These are phyloP conservation scores for Sclerospora graminicola DNA, from an alignment of 352 stramenopile species.

Conservation along the genomic window DNA sequence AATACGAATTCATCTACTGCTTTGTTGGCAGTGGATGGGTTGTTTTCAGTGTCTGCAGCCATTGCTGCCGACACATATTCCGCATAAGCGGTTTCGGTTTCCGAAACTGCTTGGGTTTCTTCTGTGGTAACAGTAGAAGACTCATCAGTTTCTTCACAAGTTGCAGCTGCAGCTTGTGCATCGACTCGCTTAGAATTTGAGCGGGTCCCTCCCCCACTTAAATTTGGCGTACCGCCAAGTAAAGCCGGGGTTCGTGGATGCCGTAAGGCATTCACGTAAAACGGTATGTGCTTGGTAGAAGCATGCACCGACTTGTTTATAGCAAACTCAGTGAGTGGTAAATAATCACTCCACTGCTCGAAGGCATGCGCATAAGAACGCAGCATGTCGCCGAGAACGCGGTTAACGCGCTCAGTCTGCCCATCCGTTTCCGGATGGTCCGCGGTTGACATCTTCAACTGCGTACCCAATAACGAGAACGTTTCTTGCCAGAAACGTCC, in stretches of 20 bases:
- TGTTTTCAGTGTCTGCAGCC: too few species aligned
- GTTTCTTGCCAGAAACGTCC: not conserved
- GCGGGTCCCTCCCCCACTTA: not conserved
- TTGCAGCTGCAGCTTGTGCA: not conserved
- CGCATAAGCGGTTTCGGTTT: not conserved
- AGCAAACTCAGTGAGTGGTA: not conserved
- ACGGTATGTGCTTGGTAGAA: not conserved
- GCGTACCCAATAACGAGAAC: not conserved
- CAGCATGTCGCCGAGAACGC: not conserved
- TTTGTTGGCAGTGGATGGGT: not conserved
- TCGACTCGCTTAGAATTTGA: not conserved
- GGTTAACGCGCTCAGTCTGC: not conserved
- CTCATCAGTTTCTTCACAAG: not conserved
- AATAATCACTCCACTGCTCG: not conserved
- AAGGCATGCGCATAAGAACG: not conserved
- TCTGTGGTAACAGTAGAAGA: not conserved
- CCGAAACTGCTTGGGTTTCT: not conserved
- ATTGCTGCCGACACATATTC: too few species aligned
- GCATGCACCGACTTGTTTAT: not conserved
- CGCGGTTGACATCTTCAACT: constrained; percentile 1
- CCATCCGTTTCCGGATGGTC: constrained; percentile 1
- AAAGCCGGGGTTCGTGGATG: not conserved
- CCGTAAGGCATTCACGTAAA: not conserved
- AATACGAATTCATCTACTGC: not conserved
- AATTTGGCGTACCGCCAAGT: not conserved